phyloP scores from a whole-genome alignment of 192 early-diverging fungal species.

The Gamsiella multidivaricata region DNA sequence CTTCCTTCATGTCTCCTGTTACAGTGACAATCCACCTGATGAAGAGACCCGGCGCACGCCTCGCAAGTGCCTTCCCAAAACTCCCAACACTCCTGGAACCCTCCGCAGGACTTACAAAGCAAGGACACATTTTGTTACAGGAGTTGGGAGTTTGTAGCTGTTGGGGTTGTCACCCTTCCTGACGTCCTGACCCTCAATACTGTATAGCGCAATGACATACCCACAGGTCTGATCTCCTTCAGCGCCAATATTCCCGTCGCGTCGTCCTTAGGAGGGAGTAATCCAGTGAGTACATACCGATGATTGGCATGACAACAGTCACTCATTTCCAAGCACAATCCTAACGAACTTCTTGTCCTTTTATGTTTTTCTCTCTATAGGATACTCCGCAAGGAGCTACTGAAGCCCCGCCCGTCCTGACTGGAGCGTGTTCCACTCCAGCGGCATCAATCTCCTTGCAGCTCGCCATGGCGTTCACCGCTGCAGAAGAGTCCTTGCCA shows the following conservation, averaged over 20 bases:
- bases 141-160: neutral
- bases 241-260: neutral
- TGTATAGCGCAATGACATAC: conserved; percentile 3
- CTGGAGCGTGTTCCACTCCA: conserved; percentile 1
- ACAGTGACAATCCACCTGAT: neutral
- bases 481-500: neutral
- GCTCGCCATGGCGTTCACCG: neutral
- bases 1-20: neutral
- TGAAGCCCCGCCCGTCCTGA: conserved; percentile 1
- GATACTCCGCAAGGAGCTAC: conserved; percentile 8
- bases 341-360: conserved; percentile 2
- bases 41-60: neutral
- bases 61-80: neutral
- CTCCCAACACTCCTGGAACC: too few relatives aligned
- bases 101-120: too few relatives aligned
- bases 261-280: neutral
- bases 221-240: neutral
- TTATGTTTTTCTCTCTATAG: conserved; percentile 10
- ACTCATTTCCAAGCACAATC: conserved; percentile 5
- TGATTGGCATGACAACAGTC: neutral
- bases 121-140: conserved; percentile 3
- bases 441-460: neutral
- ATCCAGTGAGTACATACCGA: conserved; percentile 5
- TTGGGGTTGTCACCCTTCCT: neutral
- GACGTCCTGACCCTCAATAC: conserved; percentile 3